phyloP scores from a whole-genome alignment of 1,284 basidiomycete species.

The Cerrena zonata region DNA sequence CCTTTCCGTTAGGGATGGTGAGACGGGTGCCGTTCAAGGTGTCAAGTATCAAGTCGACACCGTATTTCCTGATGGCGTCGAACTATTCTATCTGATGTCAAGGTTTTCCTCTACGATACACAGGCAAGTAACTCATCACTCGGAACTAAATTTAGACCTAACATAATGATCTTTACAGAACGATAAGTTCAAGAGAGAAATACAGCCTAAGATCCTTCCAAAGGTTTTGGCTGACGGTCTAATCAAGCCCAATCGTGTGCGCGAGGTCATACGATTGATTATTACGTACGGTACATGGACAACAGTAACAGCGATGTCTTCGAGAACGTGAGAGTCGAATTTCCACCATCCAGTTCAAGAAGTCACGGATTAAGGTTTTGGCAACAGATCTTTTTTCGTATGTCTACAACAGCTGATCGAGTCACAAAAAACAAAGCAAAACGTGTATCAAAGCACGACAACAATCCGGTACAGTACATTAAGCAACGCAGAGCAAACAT shows the following conservation, averaged over 20 bases:
- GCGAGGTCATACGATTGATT: too few relatives aligned
- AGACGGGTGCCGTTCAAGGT: background rate
- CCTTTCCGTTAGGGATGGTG: conserved; percentile 40
- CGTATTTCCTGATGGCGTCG: conserved; percentile 1
- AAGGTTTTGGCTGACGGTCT: conserved; percentile 5
- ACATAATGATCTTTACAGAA: background rate
- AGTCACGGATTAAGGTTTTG: too few relatives aligned
- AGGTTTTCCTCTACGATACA: background rate
- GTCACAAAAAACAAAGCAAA: too few relatives aligned
- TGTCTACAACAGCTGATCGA: too few relatives aligned
- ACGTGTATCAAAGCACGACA: too few relatives aligned
- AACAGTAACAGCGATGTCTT: too few relatives aligned
- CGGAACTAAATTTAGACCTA: background rate
- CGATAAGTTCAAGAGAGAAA: conserved; percentile 1
- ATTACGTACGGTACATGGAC: too few relatives aligned
- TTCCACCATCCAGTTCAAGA: too few relatives aligned
- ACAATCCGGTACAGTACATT: too few relatives aligned
- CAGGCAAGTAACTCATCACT: background rate
- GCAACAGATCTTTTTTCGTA: too few relatives aligned
- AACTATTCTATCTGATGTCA: background rate
- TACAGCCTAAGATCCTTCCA: conserved; percentile 10
- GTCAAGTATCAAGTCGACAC: background rate
- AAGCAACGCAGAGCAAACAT: too few relatives aligned
- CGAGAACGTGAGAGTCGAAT: too few relatives aligned
- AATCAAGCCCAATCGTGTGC: conserved; percentile 5